Conservation (phyloP, 1,139 yeast species). For the Pichia sp. region DNA sequence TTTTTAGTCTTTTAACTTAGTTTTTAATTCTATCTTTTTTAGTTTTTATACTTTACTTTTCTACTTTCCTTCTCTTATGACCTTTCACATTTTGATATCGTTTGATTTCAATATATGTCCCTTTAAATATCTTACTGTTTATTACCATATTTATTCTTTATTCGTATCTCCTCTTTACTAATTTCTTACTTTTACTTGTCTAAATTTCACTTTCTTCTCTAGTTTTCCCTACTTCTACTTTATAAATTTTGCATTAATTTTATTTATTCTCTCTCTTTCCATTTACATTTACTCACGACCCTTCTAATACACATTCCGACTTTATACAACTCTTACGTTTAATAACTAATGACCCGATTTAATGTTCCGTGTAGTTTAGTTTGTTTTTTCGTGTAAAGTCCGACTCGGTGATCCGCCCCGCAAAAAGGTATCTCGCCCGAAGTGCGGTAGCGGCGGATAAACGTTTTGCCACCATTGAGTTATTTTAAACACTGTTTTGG, state of each 20-base stretch:
- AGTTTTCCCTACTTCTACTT: not conserved
- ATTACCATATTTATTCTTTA: not conserved
- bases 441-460: too few species aligned
- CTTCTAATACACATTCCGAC: too few species aligned
- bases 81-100: not conserved
- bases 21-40: conserved; percentile 8
- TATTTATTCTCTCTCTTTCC: conserved; percentile 3
- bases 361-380: too few species aligned
- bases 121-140: too few species aligned
- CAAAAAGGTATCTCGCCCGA: too few species aligned
- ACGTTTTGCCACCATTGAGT: too few species aligned
- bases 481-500: too few species aligned
- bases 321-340: too few species aligned
- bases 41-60: conserved; percentile 13
- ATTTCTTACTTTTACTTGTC: not conserved
- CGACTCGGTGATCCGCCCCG: too few species aligned
- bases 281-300: not conserved
- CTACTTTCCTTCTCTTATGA: conserved; percentile 1
- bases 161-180: not conserved
- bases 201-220: conserved; percentile 1
- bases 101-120: too few species aligned
- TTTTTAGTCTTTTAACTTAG: conserved; percentile 7
- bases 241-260: not conserved
- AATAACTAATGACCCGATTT: not conserved
- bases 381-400: too few species aligned